Conservation (phyloP, 371 early-diverging fungal genomes). For the Lichtheimia hyalospora region DNA sequence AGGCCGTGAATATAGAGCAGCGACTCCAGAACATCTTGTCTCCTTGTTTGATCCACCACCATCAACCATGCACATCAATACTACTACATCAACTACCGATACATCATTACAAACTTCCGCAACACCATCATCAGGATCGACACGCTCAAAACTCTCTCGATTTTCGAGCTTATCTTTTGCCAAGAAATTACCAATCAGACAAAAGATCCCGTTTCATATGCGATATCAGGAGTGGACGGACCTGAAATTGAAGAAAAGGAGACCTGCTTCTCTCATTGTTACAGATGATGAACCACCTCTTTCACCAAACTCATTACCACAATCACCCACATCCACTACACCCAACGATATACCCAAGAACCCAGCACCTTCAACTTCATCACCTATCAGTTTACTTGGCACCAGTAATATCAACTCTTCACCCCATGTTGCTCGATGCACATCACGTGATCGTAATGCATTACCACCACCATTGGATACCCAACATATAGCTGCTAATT, state of each 20-base stretch:
- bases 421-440: neutral
- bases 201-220: slow-evolving; percentile 32
- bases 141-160: slow-evolving; percentile 11
- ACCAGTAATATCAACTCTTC: too few relatives aligned
- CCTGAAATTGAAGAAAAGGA: slow-evolving; percentile 10
- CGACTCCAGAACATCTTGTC: slow-evolving; percentile 15
- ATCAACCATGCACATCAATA: neutral
- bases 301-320: neutral
- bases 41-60: slow-evolving; percentile 20
- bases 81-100: neutral
- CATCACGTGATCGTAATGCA: neutral
- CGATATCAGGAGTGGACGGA: slow-evolving; percentile 41
- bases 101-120: neutral
- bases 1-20: neutral
- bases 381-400: neutral
- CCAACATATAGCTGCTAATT: neutral
- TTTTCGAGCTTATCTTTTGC: slow-evolving; percentile 15
- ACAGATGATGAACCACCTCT: neutral
- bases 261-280: neutral
- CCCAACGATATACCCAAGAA: neutral
- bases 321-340: neutral
- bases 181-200: slow-evolving; percentile 21
- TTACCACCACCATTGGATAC: neutral
- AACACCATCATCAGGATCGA: neutral
- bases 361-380: slow-evolving; percentile 10